Conservation (phyloP, 75 land plant genomes). For the Adiantum capillusveneris region DNA sequence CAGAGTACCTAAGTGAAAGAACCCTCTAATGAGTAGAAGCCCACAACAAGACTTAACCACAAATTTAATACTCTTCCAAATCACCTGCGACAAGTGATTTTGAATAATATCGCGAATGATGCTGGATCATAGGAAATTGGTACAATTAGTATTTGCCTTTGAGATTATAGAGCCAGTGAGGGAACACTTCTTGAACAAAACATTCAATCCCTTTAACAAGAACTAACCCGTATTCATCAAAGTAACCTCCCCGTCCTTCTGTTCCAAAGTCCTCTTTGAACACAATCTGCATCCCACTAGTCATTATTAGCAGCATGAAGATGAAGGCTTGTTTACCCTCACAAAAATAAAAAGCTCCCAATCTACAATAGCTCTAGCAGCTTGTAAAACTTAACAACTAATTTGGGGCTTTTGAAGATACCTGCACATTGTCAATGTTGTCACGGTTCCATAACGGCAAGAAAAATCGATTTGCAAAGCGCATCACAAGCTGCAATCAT, state of each 20-base stretch:
- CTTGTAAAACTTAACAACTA: too few species aligned
- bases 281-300: constrained; percentile 65
- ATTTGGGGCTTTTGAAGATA: constrained; percentile 13
- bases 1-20: constrained; percentile 61
- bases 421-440: constrained; percentile 91
- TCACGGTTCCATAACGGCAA: constrained; percentile 98
- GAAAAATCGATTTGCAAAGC: constrained; percentile 92
- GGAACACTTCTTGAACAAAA: too few species aligned
- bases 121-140: constrained; percentile 38
- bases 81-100: constrained; percentile 88
- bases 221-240: constrained; percentile 92
- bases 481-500: constrained; percentile 73
- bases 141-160: neutral
- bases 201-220: neutral
- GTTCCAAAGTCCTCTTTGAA: constrained; percentile 98
- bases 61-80: neutral
- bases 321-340: too few species aligned
- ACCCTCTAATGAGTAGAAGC: neutral
- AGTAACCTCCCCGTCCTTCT: constrained; percentile 98
- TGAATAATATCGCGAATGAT: constrained; percentile 97
- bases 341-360: too few species aligned
- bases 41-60: neutral
- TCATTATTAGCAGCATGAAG: too few species aligned
- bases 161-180: too few species aligned
- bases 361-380: too few species aligned